Base-by-base conservation (phyloP, 2,329 filamentous ascomycete genomes). In the Berkeleyomyces basicola region DNA sequence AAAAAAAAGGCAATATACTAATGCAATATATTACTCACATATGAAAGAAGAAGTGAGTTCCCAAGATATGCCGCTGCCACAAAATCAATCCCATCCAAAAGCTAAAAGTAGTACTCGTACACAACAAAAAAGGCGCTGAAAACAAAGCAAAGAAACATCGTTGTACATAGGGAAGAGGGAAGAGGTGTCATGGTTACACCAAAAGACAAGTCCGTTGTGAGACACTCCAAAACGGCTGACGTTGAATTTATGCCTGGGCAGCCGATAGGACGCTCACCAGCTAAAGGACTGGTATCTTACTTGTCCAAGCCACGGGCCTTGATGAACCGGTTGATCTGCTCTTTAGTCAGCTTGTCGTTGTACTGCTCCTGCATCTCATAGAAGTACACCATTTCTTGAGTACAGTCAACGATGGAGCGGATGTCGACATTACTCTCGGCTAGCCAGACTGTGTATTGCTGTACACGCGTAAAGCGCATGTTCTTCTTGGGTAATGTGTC, bases 341-440 rank as follows among this genome's bases (percentile, higher is more conserved):
- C 81, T 59, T 78, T 72, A 1, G 79, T 81, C 46, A 78, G 73
- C 68, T 83, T 83, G 61, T 83, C 81, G 66, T 82, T 82, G 67
- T 82, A 83, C 67, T 81, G 77, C 69, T 83, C 81, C 59, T 81
- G 76, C 65, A 76, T 81, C 70, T 95, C 88, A 71, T 96, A 96
- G 66, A 96, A 82, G 3, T 88, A 91, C 61, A 96, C 88, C 66
- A 96, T 81, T 74, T 96, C 91, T 73, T 96, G 91, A 0, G 88
- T 92, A 69, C 87, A 90, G 72, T 96, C 89, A 59, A 95, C 86
- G 72, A 95, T 85, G 40, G 84, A 86, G 67, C 88, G 83, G 69
- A 96, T 87, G 68, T 95, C 88, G 51, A 96, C 82, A 63, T 83
- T 86, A 69, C 88, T 93, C 70, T 95, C 90, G 0, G 90, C 87